phyloP scores from a whole-genome alignment of 2,329 filamentous ascomycete genomes.

The Ciborinia camelliae region DNA sequence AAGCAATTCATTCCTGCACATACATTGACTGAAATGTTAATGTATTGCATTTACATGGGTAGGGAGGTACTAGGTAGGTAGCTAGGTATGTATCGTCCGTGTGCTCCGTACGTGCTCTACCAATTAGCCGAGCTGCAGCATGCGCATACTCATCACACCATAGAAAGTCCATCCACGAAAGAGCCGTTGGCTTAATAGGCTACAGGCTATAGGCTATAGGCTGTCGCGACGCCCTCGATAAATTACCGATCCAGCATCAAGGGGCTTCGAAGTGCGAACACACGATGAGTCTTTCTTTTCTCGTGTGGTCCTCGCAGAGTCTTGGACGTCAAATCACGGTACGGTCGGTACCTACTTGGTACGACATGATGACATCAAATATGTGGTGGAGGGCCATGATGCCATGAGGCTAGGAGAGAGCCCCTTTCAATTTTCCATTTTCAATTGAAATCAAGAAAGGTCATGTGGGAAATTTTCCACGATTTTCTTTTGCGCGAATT shows the following conservation, averaged over 20 bases:
- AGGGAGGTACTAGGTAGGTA: no score
- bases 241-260: constrained; percentile 6
- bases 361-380: background rate
- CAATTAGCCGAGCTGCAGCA: no score
- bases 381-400: constrained; percentile 3
- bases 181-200: no score
- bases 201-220: no score
- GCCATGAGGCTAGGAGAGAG: constrained; percentile 6
- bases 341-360: constrained; percentile 8
- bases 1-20: constrained; percentile 15
- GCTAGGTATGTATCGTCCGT: no score
- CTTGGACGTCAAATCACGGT: no score
- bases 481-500: background rate
- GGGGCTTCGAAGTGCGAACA: constrained; percentile 1
- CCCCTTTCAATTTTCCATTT: constrained; percentile 9
- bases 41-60: no score
- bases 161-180: background rate
- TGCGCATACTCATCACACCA: constrained; percentile 15
- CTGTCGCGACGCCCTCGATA: background rate
- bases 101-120: no score
- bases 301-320: background rate
- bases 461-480: constrained; percentile 12
- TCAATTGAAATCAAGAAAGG: constrained; percentile 7
- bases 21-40: no score
- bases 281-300: constrained; percentile 15